Evolutionary conservation across 192 early-diverging fungal species (phyloP).

Genomic region (Chytriomyces sp.): DNA sequence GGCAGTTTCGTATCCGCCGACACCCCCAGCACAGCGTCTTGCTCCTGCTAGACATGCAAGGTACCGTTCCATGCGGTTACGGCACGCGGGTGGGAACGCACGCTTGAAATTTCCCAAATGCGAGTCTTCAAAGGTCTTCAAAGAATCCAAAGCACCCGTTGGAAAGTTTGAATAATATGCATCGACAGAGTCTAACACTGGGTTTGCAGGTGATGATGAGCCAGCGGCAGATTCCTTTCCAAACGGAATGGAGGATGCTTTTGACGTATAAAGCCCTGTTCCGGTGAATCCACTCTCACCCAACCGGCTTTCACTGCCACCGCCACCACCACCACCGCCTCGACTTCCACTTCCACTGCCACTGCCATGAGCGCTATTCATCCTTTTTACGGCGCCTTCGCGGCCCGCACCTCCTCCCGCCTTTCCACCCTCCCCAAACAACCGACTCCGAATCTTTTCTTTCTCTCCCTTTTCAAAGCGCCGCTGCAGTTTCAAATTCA

Average conservation of each 20-base stretch:
- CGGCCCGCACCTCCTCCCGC: too few species aligned
- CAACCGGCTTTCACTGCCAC: too few species aligned
- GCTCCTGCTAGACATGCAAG: slow-evolving; percentile 23
- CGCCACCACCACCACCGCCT: too few species aligned
- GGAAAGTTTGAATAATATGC: background rate
- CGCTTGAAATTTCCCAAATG: slow-evolving; percentile 49
- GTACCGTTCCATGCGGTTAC: slow-evolving; percentile 19
- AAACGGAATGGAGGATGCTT: too few species aligned
- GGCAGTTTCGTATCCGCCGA: slow-evolving; percentile 14
- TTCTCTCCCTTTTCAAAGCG: slow-evolving; percentile 50
- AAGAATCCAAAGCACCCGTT: slow-evolving; percentile 2
- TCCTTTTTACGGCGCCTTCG: too few species aligned
- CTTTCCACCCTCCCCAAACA: slow-evolving; percentile 28
- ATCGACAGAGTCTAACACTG: slow-evolving; percentile 21
- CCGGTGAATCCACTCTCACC: too few species aligned
- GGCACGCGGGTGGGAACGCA: slow-evolving; percentile 51
- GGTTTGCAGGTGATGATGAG: too few species aligned
- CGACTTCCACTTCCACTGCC: background rate
- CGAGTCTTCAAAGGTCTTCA: slow-evolving; percentile 42
- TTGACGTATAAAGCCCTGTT: too few species aligned
- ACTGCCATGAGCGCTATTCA: too few species aligned
- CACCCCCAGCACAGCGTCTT: background rate
- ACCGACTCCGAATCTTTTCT: slow-evolving; percentile 32
- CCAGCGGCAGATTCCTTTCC: too few species aligned
- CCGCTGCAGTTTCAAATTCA: slow-evolving; percentile 31